phyloP scores from a whole-genome alignment of 2,329 filamentous ascomycete genomes.

The Amauroascus verrucosus region DNA sequence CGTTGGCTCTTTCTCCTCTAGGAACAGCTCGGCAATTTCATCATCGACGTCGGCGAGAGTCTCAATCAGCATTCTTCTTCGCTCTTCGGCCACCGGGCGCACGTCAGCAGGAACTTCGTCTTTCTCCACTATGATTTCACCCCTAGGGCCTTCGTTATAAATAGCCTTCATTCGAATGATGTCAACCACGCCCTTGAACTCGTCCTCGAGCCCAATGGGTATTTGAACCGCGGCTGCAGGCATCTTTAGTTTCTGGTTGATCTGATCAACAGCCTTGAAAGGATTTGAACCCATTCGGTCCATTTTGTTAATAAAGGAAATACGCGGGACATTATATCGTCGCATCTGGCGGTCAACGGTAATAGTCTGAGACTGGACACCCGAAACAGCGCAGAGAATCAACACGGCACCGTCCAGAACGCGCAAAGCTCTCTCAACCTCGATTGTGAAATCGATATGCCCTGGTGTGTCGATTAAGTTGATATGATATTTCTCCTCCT shows the following conservation, averaged over 20 bases:
- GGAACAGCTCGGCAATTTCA: slow-evolving; percentile 88
- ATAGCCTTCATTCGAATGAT: slow-evolving; percentile 84
- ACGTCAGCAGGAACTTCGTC: slow-evolving; percentile 78
- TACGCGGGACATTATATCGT: slow-evolving; percentile 88
- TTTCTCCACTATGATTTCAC: slow-evolving; percentile 63
- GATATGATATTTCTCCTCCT: slow-evolving; percentile 88
- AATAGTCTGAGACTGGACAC: slow-evolving; percentile 95
- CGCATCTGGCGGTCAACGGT: slow-evolving; percentile 98
- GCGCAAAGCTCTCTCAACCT: slow-evolving; percentile 88
- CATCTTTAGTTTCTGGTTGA: slow-evolving; percentile 91
- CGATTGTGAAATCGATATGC: slow-evolving; percentile 98
- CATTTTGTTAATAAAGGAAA: slow-evolving; percentile 99
- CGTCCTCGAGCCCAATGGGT: slow-evolving; percentile 84
- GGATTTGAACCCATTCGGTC: slow-evolving; percentile 97
- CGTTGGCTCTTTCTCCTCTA: slow-evolving; percentile 75
- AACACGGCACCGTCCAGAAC: slow-evolving; percentile 95
- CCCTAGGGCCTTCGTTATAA: slow-evolving; percentile 78
- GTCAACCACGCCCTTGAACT: slow-evolving; percentile 86
- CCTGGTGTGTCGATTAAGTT: slow-evolving; percentile 98
- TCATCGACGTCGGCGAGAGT: slow-evolving; percentile 96
- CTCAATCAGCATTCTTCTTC: slow-evolving; percentile 77
- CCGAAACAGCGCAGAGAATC: slow-evolving; percentile 95
- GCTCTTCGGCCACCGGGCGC: slow-evolving; percentile 65
- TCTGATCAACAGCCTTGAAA: slow-evolving; percentile 94
- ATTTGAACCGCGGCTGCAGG: slow-evolving; percentile 88